Percentiles rank a stretch among this genome's conserved stretches.
These are phyloP conservation scores for Beauveria medogensis DNA, from an alignment of 2,329 filamentous ascomycete genomes.

Conservation along the genomic window DNA sequence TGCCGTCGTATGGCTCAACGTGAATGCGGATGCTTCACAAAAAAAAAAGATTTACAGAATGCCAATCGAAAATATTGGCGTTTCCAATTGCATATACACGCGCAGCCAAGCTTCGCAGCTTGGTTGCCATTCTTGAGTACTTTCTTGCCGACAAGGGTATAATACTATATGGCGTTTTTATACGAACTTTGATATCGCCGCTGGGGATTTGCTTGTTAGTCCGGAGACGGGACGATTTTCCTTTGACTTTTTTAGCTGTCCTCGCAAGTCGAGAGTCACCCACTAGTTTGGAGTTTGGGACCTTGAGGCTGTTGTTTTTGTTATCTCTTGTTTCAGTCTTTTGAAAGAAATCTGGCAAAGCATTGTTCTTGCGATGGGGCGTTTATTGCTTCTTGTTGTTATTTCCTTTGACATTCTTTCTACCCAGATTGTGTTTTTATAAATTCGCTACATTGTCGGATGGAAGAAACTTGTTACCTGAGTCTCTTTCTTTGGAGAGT, in stretches of 20 bases:
- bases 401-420: background rate
- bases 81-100: slow-evolving; percentile 4
- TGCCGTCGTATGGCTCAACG: slow-evolving; percentile 38
- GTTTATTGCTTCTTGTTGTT: background rate
- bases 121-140: background rate
- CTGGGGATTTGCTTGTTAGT: background rate
- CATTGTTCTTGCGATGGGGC: background rate
- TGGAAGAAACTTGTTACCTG: background rate
- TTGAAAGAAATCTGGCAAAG: background rate
- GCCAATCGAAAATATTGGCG: background rate
- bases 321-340: background rate
- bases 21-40: slow-evolving; percentile 6
- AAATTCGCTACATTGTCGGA: background rate
- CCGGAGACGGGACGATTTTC: background rate
- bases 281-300: slow-evolving; percentile 1
- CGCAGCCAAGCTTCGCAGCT: slow-evolving; percentile 3
- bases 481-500: background rate
- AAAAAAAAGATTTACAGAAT: background rate
- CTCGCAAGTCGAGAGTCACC: background rate
- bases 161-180: background rate
- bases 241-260: background rate
- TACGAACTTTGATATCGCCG: background rate
- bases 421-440: slow-evolving; percentile 1
- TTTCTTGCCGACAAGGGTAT: slow-evolving; percentile 1
- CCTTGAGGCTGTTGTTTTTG: background rate